Base-by-base conservation (phyloP, 208 protist genomes). In the Leishmania gerbilli region DNA sequence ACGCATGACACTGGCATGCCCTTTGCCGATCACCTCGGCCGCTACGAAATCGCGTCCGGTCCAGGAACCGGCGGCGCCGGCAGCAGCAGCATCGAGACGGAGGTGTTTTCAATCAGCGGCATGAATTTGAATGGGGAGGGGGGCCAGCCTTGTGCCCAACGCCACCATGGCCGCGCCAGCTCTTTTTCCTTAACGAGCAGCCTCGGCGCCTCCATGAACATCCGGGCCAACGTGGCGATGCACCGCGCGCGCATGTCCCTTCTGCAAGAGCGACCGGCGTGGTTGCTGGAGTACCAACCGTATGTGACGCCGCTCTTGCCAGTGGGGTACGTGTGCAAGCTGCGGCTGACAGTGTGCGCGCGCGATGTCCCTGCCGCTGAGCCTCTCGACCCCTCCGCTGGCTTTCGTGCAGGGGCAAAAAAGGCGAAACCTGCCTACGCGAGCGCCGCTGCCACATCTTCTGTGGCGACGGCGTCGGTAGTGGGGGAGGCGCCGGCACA, bases 261-360 rank as follows among this genome's bases (percentile, higher is more conserved):
- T 67, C 83, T 91, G 27, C 76, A 83, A 49, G 90, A 88, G 47
- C 81, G 84, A 56, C 90, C 89, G 0, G 84, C 89, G 15, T 93
- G 90, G 89, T 71, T 95, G 62, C 77, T 93, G 45, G 84, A 89
- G 45, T 93, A 95, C 77, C 90, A 95, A 77, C 85, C 90, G 6
- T 95, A 95, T 83, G 65, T 93, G 62, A 92, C 92, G 24, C 90
- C 92, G 21, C 86, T 95, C 17, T 88, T 95, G 51, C 92, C 92
- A 8, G 89, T 95, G 7, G 92, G 84, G n/a, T 95, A 93, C 81
- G 92, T 95, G 34, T 83, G 85, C 47, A 89, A 90, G 68, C 83
- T 95, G 49, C 82, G 79, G 13, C 82, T 95, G 42, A 53, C 76
- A 8, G 42, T 95, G 19, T 89, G 87, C 67, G 92, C 89, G 24